Evolutionary conservation across 1,139 yeast species (phyloP).

Genomic region (Eremothecium coryli): DNA sequence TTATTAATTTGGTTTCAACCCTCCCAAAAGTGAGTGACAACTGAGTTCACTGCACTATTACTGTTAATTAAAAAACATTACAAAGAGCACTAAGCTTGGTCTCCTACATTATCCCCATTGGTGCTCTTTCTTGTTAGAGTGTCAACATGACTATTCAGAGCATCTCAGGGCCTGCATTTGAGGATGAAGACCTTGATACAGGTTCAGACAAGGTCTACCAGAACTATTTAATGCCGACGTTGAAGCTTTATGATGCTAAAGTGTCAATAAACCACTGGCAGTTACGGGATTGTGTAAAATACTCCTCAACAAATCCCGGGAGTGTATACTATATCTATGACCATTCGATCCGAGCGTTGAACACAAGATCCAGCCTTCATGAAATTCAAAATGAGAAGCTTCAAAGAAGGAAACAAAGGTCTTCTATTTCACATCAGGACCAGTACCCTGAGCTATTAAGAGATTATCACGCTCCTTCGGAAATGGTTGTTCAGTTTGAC

Average conservation of each 20-base stretch:
- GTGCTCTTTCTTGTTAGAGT: no score
- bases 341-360: constrained; percentile 37
- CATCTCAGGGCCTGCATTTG: constrained; percentile 3
- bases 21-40: no score
- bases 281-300: constrained; percentile 62
- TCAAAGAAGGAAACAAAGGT: constrained; percentile 22
- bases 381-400: constrained; percentile 5
- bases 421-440: constrained; percentile 4
- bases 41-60: no score
- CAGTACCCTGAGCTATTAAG: constrained; percentile 8
- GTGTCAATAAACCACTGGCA: constrained; percentile 69
- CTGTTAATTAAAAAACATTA: no score
- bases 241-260: constrained; percentile 27
- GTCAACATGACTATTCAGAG: constrained; percentile 12
- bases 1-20: no score
- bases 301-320: constrained; percentile 33
- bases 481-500: constrained; percentile 40
- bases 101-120: no score
- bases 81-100: no score
- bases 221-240: constrained; percentile 28
- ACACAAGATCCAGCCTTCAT: constrained; percentile 26
- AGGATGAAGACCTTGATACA: constrained; percentile 19
- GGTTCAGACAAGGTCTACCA: constrained; percentile 29
- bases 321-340: constrained; percentile 44
- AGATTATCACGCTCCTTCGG: constrained; percentile 19